Percentiles rank a stretch among this genome's conserved stretches.
Evolutionary conservation across 2,329 filamentous ascomycete species (phyloP).

Genomic region (Helotiales sp.): DNA sequence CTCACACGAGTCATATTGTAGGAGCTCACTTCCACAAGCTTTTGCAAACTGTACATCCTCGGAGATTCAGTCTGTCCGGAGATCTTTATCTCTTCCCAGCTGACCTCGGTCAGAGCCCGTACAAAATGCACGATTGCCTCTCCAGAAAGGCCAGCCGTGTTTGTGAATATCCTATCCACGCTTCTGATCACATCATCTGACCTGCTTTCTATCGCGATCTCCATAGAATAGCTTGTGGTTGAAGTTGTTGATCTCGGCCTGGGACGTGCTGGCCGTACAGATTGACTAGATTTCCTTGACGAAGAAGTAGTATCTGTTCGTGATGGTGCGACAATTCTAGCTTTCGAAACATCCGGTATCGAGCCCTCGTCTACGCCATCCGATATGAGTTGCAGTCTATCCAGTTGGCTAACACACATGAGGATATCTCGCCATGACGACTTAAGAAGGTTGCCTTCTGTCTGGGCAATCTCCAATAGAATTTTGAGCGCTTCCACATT

Average conservation of each 20-base stretch:
- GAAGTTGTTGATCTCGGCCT: slow-evolving; percentile 52
- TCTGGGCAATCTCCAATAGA: slow-evolving; percentile 86
- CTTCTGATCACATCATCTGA: slow-evolving; percentile 91
- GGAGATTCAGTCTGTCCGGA: slow-evolving; percentile 95
- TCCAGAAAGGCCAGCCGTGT: slow-evolving; percentile 88
- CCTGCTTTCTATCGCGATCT: slow-evolving; percentile 88
- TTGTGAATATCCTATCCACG: slow-evolving; percentile 95
- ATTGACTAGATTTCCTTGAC: slow-evolving; percentile 67
- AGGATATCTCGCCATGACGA: slow-evolving; percentile 95
- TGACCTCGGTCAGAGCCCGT: slow-evolving; percentile 87
- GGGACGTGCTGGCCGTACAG: slow-evolving; percentile 45
- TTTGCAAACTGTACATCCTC: slow-evolving; percentile 94
- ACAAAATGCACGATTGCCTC: slow-evolving; percentile 97
- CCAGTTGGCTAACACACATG: slow-evolving; percentile 92
- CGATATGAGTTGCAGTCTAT: slow-evolving; percentile 91
- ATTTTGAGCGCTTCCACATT: slow-evolving; percentile 94
- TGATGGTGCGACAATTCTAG: slow-evolving; percentile 63
- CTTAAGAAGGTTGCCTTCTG: slow-evolving; percentile 85
- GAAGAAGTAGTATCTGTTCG: slow-evolving; percentile 51
- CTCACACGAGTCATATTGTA: slow-evolving; percentile 99
- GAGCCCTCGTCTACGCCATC: slow-evolving; percentile 91
- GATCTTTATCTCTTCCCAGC: slow-evolving; percentile 98
- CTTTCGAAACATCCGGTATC: slow-evolving; percentile 88
- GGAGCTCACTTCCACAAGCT: slow-evolving; percentile 97
- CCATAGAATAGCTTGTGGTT: slow-evolving; percentile 57